Evolutionary conservation across 305 asterid genomes (phyloP), one percentile per base, ranked within the genome.

Genomic region (Plantago lanceolata): DNA sequence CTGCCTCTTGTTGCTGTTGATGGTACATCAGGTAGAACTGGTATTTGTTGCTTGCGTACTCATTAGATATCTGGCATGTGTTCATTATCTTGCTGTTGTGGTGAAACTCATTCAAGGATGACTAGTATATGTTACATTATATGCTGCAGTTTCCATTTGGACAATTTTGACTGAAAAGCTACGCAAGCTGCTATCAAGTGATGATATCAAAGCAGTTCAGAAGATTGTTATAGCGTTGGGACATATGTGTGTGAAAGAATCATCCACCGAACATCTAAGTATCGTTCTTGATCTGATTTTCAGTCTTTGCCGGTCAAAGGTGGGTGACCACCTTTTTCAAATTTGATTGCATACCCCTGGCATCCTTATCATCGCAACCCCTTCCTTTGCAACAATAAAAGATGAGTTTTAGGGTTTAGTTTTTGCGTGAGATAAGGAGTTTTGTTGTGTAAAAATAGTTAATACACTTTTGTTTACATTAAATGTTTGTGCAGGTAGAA

Each of bases 191-290:
- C 96, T 94, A 51, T 65, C 85, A 66, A 73, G 86, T 78, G 97
- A 94, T 71, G 99, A 94, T 70, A 85, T 83, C 65, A 94, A 86
- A 83, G 90, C 96, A 49, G 79, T 90, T 76, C 99, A 94, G 74
- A 81, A 72, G 67, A 83, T 75, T 79, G 87, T 86, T 68, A 81
- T 94, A 71, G 88, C 97, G 28, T 59, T 94, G 85, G 99, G 99
- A 58, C 99, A 94, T 77, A 78, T 94, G 88, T 82, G 88, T 69
- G 83, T 82, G 64, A 86, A 85, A 80, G 99, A 94, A 78, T 74
- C 82, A 48, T 79, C 86, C 54, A 68, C 75, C 57, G 75, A 92
- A 40, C 79, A 83, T 80, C 81, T 88, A 57, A 79, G 73, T 76
- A 74, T 63, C 67, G 91, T 89, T 59, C 91, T 94, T 62, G 97